A percentile compares a stretch with the other conserved stretches of the same genome.
phyloP scores from a whole-genome alignment of 176 grass and related monocot species.

The Avena eriantha region DNA sequence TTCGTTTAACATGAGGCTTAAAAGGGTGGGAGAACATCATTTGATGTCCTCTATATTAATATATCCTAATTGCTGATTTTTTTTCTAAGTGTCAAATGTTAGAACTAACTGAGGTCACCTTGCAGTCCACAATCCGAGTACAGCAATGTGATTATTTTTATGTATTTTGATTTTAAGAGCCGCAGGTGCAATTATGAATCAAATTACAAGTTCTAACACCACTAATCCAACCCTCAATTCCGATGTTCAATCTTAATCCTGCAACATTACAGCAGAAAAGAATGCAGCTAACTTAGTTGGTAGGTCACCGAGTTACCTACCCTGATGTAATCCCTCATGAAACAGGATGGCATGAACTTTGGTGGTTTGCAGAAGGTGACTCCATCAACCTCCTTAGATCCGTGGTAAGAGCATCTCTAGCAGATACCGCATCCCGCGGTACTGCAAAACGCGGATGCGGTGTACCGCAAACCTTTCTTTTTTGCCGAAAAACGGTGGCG shows the following conservation, averaged over 20 bases:
- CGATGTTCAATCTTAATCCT: conserved; percentile 16
- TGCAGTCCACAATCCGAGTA: not conserved
- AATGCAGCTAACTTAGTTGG: conserved; percentile 39
- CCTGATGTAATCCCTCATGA: conserved; percentile 68
- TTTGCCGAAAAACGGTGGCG: too few relatives aligned
- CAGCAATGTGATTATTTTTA: not conserved
- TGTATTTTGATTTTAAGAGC: not conserved
- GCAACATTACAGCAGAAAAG: not conserved
- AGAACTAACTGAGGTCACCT: not conserved
- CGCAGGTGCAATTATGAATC: not conserved
- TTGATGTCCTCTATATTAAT: not conserved
- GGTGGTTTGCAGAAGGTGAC: conserved; percentile 68
- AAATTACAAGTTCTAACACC: not conserved
- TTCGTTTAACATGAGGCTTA: not conserved
- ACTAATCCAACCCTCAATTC: not conserved
- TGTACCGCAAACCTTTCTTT: too few relatives aligned
- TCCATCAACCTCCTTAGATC: conserved; percentile 64
- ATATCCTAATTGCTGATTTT: not conserved
- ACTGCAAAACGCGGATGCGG: too few relatives aligned
- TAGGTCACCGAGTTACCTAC: conserved; percentile 35
- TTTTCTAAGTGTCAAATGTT: not conserved
- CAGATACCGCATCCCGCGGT: too few relatives aligned
- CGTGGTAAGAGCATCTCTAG: too few relatives aligned
- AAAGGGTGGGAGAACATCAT: not conserved
- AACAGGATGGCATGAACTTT: conserved; percentile 74